Conservation (phyloP, 176 grass and related monocot genomes). For the Hordeum marinum region DNA sequence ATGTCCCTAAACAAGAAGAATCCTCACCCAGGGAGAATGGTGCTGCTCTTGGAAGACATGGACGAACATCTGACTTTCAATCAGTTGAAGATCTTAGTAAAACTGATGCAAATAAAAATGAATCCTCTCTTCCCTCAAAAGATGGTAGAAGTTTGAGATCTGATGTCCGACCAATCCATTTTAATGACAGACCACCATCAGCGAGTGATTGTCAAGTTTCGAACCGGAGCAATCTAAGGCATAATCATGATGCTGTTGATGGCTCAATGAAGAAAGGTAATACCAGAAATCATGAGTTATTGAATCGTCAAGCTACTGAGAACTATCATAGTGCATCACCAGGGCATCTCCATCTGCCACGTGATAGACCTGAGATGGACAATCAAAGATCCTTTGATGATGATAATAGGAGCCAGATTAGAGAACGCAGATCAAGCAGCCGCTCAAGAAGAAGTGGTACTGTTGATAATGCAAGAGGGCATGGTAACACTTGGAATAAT, state of each 20-base stretch:
- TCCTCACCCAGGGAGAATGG: constrained; percentile 20
- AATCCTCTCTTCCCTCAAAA: constrained; percentile 30
- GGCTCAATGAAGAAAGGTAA: constrained; percentile 12
- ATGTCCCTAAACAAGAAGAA: constrained; percentile 28
- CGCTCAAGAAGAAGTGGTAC: constrained; percentile 22
- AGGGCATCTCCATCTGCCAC: constrained; percentile 2
- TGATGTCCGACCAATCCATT: constrained; percentile 29
- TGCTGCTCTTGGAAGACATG: constrained; percentile 12
- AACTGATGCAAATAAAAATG: not conserved
- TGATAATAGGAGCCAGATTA: constrained; percentile 28
- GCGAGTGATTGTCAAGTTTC: constrained; percentile 24
- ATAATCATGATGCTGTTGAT: constrained; percentile 23
- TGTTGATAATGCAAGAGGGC: constrained; percentile 32
- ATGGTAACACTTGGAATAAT: constrained; percentile 35
- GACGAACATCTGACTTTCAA: constrained; percentile 5
- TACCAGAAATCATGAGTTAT: constrained; percentile 2
- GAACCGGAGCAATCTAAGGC: not conserved
- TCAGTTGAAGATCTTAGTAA: constrained; percentile 19
- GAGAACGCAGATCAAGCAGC: constrained; percentile 24
- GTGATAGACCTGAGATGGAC: constrained; percentile 25
- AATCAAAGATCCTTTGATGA: constrained; percentile 38
- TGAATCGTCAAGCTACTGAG: not conserved
- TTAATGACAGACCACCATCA: constrained; percentile 24
- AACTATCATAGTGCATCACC: constrained; percentile 14
- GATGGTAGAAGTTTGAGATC: constrained; percentile 32